A percentile compares a stretch with the other conserved stretches of the same genome.
These are phyloP conservation scores for Coelastrella sp. DNA, from an alignment of 139 green algal species.

Conservation along the genomic window DNA sequence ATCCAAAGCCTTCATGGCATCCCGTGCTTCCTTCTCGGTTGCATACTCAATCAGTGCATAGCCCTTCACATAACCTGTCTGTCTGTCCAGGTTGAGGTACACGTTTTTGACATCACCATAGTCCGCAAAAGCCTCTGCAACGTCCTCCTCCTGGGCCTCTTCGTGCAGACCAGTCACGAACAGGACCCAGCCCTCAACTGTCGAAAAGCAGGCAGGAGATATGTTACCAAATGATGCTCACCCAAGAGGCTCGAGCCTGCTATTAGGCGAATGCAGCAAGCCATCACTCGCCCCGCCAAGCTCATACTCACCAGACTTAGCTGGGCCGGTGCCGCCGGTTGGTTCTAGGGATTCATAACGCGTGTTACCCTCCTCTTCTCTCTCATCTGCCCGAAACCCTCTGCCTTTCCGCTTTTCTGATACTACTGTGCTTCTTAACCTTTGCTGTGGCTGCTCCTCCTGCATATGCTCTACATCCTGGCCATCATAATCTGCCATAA, in stretches of 20 bases:
- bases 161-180: constrained; percentile 95
- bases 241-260: not conserved
- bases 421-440: constrained; percentile 31
- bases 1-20: constrained; percentile 90
- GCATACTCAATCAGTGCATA: constrained; percentile 98
- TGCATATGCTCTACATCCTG: constrained; percentile 35
- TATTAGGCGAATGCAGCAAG: not conserved
- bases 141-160: constrained; percentile 95
- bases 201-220: not conserved
- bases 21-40: constrained; percentile 82
- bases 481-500: constrained; percentile 25
- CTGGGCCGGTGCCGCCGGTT: constrained; percentile 33
- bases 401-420: constrained; percentile 41
- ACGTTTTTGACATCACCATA: constrained; percentile 97
- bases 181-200: constrained; percentile 96
- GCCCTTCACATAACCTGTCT: constrained; percentile 95
- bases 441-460: constrained; percentile 42
- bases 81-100: constrained; percentile 96
- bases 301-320: constrained; percentile 32
- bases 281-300: not conserved
- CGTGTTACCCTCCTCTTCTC: constrained; percentile 30
- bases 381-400: constrained; percentile 1
- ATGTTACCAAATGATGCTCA: not conserved
- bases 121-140: constrained; percentile 93
- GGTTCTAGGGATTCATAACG: constrained; percentile 33